phyloP scores from a whole-genome alignment of 2,329 filamentous ascomycete genomes.

The Aspergillus piperis region DNA sequence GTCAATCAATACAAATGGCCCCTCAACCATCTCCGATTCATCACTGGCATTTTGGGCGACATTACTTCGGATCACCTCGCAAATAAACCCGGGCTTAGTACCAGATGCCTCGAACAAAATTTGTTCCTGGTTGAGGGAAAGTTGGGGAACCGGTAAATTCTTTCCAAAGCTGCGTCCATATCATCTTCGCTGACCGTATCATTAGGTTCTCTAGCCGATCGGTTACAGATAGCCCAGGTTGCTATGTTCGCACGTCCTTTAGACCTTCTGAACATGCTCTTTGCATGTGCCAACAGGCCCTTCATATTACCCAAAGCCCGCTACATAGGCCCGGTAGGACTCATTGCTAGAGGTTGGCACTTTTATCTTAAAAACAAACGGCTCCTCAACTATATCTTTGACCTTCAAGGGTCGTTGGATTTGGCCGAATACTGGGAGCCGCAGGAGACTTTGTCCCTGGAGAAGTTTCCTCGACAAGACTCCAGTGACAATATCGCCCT shows the following conservation, averaged over 20 bases:
- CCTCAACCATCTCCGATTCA: slow-evolving; percentile 75
- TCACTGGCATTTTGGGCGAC: slow-evolving; percentile 72
- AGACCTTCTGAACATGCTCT: slow-evolving; percentile 69
- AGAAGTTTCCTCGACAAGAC: slow-evolving; percentile 31
- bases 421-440: slow-evolving; percentile 29
- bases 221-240: slow-evolving; percentile 65
- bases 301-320: slow-evolving; percentile 26
- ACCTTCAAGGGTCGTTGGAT: slow-evolving; percentile 31
- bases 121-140: slow-evolving; percentile 77
- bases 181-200: slow-evolving; percentile 16
- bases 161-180: slow-evolving; percentile 1
- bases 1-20: slow-evolving; percentile 78
- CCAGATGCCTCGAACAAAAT: slow-evolving; percentile 69
- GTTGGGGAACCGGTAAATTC: slow-evolving; percentile 75
- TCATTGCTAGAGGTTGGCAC: slow-evolving; percentile 43
- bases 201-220: slow-evolving; percentile 60
- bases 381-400: slow-evolving; percentile 54
- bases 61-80: slow-evolving; percentile 66
- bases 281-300: slow-evolving; percentile 64
- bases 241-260: slow-evolving; percentile 64
- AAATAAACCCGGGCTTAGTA: slow-evolving; percentile 68
- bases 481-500: slow-evolving; percentile 43
- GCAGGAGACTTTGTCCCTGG: slow-evolving; percentile 24
- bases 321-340: slow-evolving; percentile 30
- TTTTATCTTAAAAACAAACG: slow-evolving; percentile 41